Conservation (phyloP, 352 stramenopile species). For the Globisporangium canariense region DNA sequence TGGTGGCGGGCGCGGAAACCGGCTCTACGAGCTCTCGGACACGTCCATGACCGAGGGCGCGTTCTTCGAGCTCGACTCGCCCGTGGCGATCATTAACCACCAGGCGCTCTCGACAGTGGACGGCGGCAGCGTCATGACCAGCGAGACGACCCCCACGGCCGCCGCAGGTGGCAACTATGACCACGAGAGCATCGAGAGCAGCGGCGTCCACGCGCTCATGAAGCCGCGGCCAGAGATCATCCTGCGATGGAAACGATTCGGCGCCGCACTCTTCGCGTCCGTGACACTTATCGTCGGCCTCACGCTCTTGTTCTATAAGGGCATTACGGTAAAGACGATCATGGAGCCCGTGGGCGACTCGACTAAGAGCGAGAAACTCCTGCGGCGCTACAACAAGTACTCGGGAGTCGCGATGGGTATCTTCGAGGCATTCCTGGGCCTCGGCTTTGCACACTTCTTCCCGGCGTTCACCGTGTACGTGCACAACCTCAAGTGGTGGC, state of each 20-base stretch:
- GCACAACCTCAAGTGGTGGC: conserved; percentile 27
- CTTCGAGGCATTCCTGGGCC: conserved; percentile 18
- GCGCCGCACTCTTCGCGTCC: not conserved
- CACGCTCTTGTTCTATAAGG: conserved; percentile 15
- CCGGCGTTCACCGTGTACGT: conserved; percentile 25
- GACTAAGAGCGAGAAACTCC: conserved; percentile 12
- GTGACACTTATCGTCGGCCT: conserved; percentile 13
- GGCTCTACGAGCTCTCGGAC: conserved; percentile 14
- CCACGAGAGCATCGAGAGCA: not conserved
- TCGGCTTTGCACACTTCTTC: conserved; percentile 24
- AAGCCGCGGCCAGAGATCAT: conserved; percentile 18
- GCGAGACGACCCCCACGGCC: not conserved
- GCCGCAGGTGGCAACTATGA: no score
- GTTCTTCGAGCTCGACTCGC: conserved; percentile 19
- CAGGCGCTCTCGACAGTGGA: conserved; percentile 12
- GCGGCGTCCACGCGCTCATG: not conserved
- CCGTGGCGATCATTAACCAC: not conserved
- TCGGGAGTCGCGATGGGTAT: conserved; percentile 24
- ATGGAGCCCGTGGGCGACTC: conserved; percentile 15
- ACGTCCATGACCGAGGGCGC: conserved; percentile 19
- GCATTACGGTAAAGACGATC: conserved; percentile 16
- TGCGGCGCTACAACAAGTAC: conserved; percentile 23
- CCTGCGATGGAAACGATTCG: conserved; percentile 21
- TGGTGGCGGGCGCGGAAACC: not conserved
- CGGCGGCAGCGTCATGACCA: conserved; percentile 1